Base-by-base conservation (phyloP, 1,284 basidiomycete genomes). In the Sporisorium reilianum region DNA sequence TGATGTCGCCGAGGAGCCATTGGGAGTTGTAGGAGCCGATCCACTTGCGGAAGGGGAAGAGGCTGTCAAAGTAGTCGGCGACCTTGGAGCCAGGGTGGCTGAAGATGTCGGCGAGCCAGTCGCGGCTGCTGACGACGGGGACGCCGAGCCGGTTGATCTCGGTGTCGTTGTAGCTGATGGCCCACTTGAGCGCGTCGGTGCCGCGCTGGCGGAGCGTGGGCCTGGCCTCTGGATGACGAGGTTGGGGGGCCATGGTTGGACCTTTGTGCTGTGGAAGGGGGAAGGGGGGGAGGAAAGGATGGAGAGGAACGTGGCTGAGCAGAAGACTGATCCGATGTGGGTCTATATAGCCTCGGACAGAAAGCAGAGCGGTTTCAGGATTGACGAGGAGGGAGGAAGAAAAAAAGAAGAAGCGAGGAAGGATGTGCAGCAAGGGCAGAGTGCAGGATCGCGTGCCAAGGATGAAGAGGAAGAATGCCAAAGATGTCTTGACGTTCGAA, bases 1-100 rank as follows among this genome's bases (percentile, higher is more conserved):
- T 85, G 38, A 85, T 45, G 50, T 86, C 85, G 28, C 85, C 85
- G 18, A 74, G 48, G n/a, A 75, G 58, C 85, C 85, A 86, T 18
- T 70, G 64, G 12, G 78, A 28, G 66, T 85, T 85, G 79, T 86
- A 86, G 18, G 84, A 85, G 40, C 63, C 61, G 46, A 86, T 82
- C 85, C 85, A 86, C 14, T 73, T 75, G 41, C 74, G 77, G 72
- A 86, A 77, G 16, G 85, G 85, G 60, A 86, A 85, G 18, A 86
- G 75, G 10, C 68, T 54, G 30, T 77, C 70, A 54, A 84, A 64
- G 69, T 85, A 85, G 30, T 77, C 48, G 46, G 34, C 11, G 6
- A 64, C 60, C n/a, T 61, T 76, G 38, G 41, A 26, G 11, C 70
- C 58, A 11, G 82, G 81, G 45, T 78, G 42, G 32, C 25, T 30